These are phyloP conservation scores for Trichophyton verrucosum DNA, from an alignment of 2,329 filamentous ascomycete genomes.

Conservation along the genomic window DNA sequence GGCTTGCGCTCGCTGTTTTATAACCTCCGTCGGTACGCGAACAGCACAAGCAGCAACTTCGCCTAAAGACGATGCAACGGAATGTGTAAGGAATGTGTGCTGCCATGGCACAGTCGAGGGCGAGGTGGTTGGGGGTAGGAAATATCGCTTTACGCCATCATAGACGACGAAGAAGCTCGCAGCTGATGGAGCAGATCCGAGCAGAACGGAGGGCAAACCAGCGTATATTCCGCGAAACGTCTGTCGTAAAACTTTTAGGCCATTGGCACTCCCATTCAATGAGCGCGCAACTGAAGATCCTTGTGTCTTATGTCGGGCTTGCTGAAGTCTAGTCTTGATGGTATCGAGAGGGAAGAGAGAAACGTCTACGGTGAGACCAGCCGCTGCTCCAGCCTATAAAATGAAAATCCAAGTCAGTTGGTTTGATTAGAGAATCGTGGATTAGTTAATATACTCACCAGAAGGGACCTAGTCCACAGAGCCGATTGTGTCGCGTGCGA, in stretches of 20 bases:
- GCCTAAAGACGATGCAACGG: conserved; percentile 71
- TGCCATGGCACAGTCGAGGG: conserved; percentile 23
- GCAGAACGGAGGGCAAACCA: conserved; percentile 75
- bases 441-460: conserved; percentile 18
- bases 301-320: conserved; percentile 29
- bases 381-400: conserved; percentile 65
- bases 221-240: conserved; percentile 89
- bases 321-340: conserved; percentile 89
- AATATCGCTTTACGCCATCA: conserved; percentile 55
- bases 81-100: conserved; percentile 48
- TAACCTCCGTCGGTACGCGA: conserved; percentile 85
- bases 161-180: conserved; percentile 97
- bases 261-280: conserved; percentile 12
- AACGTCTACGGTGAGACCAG: conserved; percentile 91
- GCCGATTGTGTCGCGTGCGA: conserved; percentile 28
- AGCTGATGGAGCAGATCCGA: conserved; percentile 85
- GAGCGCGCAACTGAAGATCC: conserved; percentile 12
- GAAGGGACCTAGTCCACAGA: conserved; percentile 33
- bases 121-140: conserved; percentile 28
- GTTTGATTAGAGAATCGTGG: not conserved
- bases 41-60: conserved; percentile 89
- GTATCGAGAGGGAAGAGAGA: conserved; percentile 97
- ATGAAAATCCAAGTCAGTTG: not conserved
- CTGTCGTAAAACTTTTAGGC: conserved; percentile 50
- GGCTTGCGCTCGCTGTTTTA: conserved; percentile 94